A percentile compares a stretch with the other conserved stretches of the same genome.
Evolutionary conservation across 805 yeast species (phyloP).

Genomic region (Wickerhamiella vanderwaltii): DNA sequence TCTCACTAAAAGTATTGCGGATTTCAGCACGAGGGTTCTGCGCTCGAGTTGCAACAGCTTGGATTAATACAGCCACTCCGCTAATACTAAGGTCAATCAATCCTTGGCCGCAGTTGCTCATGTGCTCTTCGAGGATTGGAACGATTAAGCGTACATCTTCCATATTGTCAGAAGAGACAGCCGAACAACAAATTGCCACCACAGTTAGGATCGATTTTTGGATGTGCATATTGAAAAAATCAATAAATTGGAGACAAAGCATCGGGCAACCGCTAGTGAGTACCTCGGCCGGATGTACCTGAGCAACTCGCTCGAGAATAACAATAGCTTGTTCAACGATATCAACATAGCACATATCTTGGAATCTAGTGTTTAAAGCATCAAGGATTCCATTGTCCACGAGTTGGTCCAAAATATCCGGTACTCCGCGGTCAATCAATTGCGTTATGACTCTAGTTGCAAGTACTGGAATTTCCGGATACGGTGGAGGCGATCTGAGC

Average conservation of each 20-base stretch:
- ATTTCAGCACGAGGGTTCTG: conserved; percentile 10
- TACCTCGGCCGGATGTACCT: conserved; percentile 25
- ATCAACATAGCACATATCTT: conserved; percentile 74
- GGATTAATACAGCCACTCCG: conserved; percentile 15
- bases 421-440: conserved; percentile 54
- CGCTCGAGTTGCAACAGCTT: conserved; percentile 15
- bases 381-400: conserved; percentile 55
- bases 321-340: conserved; percentile 76
- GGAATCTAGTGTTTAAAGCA: conserved; percentile 49
- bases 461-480: conserved; percentile 66
- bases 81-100: conserved; percentile 15
- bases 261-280: conserved; percentile 48
- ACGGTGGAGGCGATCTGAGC: conserved; percentile 26
- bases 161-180: conserved; percentile 35
- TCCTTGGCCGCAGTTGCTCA: conserved; percentile 10
- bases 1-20: conserved; percentile 8
- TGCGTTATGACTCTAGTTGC: conserved; percentile 78
- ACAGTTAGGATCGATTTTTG: conserved; percentile 70
- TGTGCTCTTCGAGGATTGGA: conserved; percentile 14
- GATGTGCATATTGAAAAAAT: conserved; percentile 79
- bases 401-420: conserved; percentile 49
- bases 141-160: conserved; percentile 18
- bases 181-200: conserved; percentile 55
- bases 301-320: conserved; percentile 28
- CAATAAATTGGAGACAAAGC: conserved; percentile 60